These are phyloP conservation scores for Nicotiana undulata DNA, from an alignment of 257 asterid species.

Conservation along the genomic window DNA sequence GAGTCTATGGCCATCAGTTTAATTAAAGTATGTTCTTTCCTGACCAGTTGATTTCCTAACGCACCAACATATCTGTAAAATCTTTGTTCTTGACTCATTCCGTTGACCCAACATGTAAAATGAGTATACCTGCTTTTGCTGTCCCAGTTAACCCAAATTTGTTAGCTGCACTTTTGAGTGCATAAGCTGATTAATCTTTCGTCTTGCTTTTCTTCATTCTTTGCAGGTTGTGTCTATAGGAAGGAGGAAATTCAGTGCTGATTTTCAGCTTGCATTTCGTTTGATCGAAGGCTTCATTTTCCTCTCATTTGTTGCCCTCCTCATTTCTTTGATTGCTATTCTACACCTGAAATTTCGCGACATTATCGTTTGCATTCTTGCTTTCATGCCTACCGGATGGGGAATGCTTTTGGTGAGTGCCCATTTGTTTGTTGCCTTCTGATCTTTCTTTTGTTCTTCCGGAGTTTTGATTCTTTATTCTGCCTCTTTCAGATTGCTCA, in stretches of 20 bases:
- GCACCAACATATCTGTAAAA: too few species aligned
- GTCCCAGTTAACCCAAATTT: neutral
- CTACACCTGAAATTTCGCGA: slow-evolving; percentile 71
- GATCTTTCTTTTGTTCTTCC: neutral
- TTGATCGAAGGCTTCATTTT: slow-evolving; percentile 62
- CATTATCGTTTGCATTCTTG: slow-evolving; percentile 74
- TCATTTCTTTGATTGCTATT: slow-evolving; percentile 53
- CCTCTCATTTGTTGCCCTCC: slow-evolving; percentile 46
- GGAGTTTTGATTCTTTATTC: neutral
- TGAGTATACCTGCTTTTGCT: neutral
- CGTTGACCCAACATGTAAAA: neutral
- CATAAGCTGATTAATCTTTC: neutral
- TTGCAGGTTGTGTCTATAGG: slow-evolving; percentile 67
- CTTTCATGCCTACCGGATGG: slow-evolving; percentile 98
- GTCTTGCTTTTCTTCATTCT: neutral
- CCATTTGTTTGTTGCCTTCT: neutral
- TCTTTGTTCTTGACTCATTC: neutral
- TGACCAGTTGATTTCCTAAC: neutral
- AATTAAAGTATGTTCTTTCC: neutral
- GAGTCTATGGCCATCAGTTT: neutral
- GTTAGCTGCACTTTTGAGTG: neutral
- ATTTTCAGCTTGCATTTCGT: slow-evolving; percentile 75
- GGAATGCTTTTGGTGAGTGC: slow-evolving; percentile 76
- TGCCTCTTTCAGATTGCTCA: slow-evolving; percentile 58
- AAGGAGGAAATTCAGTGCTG: slow-evolving; percentile 73